These are phyloP conservation scores for Arthrobotrys pseudoclavata DNA, from an alignment of 2,329 filamentous ascomycete genomes.

Conservation along the genomic window DNA sequence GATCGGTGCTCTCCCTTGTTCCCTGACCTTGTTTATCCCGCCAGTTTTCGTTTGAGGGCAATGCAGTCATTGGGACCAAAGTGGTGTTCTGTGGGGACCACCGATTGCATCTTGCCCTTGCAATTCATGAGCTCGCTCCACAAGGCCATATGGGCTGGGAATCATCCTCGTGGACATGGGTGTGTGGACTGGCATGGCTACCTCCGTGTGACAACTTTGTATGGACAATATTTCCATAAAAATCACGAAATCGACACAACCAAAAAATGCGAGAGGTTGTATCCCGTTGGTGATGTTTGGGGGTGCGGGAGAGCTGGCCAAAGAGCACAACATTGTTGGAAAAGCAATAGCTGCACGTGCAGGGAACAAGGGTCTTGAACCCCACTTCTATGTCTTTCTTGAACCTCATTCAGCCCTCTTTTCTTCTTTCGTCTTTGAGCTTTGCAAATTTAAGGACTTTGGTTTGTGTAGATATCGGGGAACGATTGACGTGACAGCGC, in stretches of 20 bases:
- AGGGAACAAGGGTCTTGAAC: constrained; percentile 42
- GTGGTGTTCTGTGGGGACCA: constrained; percentile 36
- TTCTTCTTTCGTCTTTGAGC: constrained; percentile 21
- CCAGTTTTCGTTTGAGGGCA: constrained; percentile 4
- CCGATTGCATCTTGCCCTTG: constrained; percentile 20
- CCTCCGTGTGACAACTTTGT: constrained; percentile 7
- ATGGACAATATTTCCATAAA: constrained; percentile 25
- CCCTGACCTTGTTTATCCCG: constrained; percentile 18
- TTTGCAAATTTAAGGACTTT: neutral
- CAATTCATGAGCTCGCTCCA: constrained; percentile 25
- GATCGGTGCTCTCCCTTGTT: constrained; percentile 13
- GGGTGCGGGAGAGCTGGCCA: constrained; percentile 21
- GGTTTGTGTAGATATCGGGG: neutral
- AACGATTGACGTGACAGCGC: constrained; percentile 30
- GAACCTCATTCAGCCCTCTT: constrained; percentile 37
- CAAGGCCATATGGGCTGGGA: constrained; percentile 13
- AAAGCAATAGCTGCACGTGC: constrained; percentile 45
- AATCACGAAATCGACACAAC: constrained; percentile 32
- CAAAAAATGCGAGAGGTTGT: constrained; percentile 44
- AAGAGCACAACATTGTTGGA: constrained; percentile 51
- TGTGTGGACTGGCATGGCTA: constrained; percentile 24
- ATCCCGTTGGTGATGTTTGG: constrained; percentile 24
- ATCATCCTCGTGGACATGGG: constrained; percentile 43
- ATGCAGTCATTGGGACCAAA: constrained; percentile 21
- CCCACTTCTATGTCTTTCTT: constrained; percentile 21